Evolutionary conservation across 768 basidiomycete genomes (phyloP), one percentile per base, ranked within the genome.

Genomic region (Boletellus ananas): DNA sequence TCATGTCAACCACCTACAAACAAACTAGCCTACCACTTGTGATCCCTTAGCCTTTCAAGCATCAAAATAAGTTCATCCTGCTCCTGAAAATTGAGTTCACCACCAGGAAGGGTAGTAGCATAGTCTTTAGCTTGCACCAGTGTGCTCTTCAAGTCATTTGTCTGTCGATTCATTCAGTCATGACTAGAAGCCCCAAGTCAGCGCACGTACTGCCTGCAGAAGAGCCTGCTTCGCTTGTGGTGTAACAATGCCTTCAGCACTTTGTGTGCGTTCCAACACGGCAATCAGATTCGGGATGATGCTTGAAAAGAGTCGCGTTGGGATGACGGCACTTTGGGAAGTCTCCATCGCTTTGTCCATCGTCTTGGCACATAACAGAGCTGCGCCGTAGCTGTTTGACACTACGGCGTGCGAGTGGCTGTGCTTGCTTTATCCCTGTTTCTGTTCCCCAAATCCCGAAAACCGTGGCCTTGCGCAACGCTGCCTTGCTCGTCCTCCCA

Each of bases 1-100:
- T 20, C n/a, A 23, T 38, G 17, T 10, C 17, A 18, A 44, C 23
- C 3, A 29, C 21, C 20, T 14, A 10, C 7, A 20, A 33, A 1
- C 1, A n/a, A 3, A 16, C 17, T 13, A 23, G 13, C 25, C 27
- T 34, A 61, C 57, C 37, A 36, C 70, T 87, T 90, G 43, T 81
- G 76, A 52, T 83, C 78, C 50, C 77, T 75, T 49, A 90, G 56
- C 17, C 68, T 72, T 58, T 84, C 79, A 11, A 91, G 70, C 81
- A 89, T 84, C 31, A 68, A 65, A 40, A 90, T 83, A 6, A 90
- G 75, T 40, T 85, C 79, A 53, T 84, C 79, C 58, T 91, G 89
- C 44, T 89, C 85, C 35, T 79, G 72, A 35, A 81, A 74, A 40
- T 74, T 68, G 47, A 90, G 70, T 61, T 90, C 88, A 8, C 88